Base-by-base conservation (phyloP, 257 asterid species). In the Petunia axillaris region DNA sequence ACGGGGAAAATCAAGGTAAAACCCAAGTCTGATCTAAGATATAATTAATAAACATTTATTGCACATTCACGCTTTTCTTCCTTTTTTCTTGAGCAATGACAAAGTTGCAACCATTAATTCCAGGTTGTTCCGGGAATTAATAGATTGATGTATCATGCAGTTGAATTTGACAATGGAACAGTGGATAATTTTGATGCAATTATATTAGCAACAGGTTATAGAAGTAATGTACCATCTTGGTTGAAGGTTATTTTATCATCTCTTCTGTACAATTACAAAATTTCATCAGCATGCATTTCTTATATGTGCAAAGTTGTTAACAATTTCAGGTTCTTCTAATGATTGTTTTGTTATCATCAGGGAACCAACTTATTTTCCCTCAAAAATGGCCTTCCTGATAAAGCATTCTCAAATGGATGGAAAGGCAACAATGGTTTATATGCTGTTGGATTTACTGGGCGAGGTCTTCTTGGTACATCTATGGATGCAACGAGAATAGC, bases 1-100 rank as follows among this genome's bases (percentile, higher is more conserved):
- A 46, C 75, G 4, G 89, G 89, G 4, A 58, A 71, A 8, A 79
- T 86, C n/a, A 86, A 86, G 89, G 89, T 86, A 54, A 80, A 4
- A 66, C 73, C 48, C 58, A 71, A 64, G 25, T 25, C 25, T 25
- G 25, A 25, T 25, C 25, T 25, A 25, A 25, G 25, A 25, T 25
- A 25, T 25, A 25, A 25, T 25, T 25, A 25, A 25, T 25, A 25
- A 25, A 25, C 25, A 25, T 25, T 25, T 25, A 25, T 25, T 25
- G 25, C 25, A 25, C 25, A 25, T 25, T 25, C 25, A 81, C 84
- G 1, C 80, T 78, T 37, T 37, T 6, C 1, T 76, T 57, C 55
- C 11, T 63, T 76, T 76, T 75, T 35, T 50, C 46, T 76, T 57
- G 53, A 57, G 40, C 37, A 43, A 48, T 4, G 48, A 13, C 50